Evolutionary conservation across 75 land plant genomes (phyloP), one percentile per base, ranked within the genome.

Genomic region (Azolla pinnata): DNA sequence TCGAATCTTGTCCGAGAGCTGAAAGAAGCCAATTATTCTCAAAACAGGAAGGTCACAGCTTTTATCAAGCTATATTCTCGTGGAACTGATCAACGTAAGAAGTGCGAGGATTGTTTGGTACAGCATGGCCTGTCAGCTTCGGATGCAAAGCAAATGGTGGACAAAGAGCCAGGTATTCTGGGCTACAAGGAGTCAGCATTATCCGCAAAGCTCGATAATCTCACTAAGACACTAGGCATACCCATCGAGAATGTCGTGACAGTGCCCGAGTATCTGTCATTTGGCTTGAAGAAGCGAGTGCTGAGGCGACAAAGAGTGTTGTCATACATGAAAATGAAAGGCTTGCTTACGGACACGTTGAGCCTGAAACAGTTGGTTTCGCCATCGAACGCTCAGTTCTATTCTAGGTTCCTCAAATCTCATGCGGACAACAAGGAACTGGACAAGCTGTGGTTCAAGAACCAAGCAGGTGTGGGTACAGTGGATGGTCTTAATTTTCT

Each of bases 81-180:
- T 3, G 54, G 54, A 3, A 3, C 28, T 2, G 29, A 52, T 23
- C 54, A 52, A 2, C 18, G 14, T 2, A 27, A 24, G 25, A 52
- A 27, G 27, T 24, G 29, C 27, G 54, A 52, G 54, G 54, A 23
- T 25, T 23, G 29, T 25, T 52, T 52, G 54, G 28, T 52, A 24
- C 26, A 25, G 2, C 24, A 52, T 26, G 54, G 54, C 28, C 24
- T 52, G 10, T 25, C 54, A 24, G 54, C 18, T 21, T 2, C 25
- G 3, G 54, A 52, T 25, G 54, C 54, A 21, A 52, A 27, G 54
- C 29, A 26, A 2, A 24, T 52, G 2, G 25, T 52, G 18, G 54
- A 52, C 12, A 52, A 52, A 24, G 29, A 52, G 24, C 54, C 54
- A 25, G 54, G 29, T 2, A 52, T 52, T 52, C 14, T 52, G 9